phyloP scores from a whole-genome alignment of 2,329 filamentous ascomycete genomes.

The Aspergillus aculeatus region DNA sequence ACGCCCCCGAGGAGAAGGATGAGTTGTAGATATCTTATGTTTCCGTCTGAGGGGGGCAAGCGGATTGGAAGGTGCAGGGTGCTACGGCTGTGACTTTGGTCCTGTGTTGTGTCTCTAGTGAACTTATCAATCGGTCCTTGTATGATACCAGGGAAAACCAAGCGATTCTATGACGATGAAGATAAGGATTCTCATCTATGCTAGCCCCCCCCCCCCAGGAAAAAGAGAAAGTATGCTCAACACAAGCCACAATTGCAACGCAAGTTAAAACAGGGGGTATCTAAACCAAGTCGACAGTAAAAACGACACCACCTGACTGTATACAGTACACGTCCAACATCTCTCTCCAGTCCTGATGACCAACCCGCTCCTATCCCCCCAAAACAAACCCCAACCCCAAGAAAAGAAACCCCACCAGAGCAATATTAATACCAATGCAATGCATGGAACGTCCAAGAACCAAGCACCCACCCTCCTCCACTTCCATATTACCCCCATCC shows the following conservation, averaged over 20 bases:
- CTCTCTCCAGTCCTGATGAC: too few relatives aligned
- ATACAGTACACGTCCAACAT: too few relatives aligned
- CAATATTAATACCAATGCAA: not conserved
- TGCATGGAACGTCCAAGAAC: not conserved
- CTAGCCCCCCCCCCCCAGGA: too few relatives aligned
- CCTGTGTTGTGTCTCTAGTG: not conserved
- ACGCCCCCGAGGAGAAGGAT: constrained; percentile 62
- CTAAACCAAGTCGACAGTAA: too few relatives aligned
- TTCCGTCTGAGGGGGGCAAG: not conserved
- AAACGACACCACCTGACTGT: too few relatives aligned
- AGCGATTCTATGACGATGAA: not conserved
- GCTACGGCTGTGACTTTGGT: not conserved
- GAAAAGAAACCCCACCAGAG: not conserved
- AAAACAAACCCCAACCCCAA: not conserved
- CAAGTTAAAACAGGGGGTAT: too few relatives aligned
- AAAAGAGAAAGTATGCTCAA: too few relatives aligned
- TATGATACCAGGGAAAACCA: not conserved
- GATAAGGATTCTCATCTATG: not conserved
- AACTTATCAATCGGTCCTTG: not conserved
- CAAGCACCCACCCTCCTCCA: not conserved
- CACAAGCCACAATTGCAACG: too few relatives aligned
- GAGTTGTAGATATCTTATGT: constrained; percentile 51
- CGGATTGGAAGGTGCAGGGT: not conserved
- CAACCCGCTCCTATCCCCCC: too few relatives aligned
- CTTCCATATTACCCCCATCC: too few relatives aligned